A percentile compares a stretch with the other conserved stretches of the same genome.
These are phyloP conservation scores for Tetramitus jugosus DNA, from an alignment of 208 protist species.

Conservation along the genomic window DNA sequence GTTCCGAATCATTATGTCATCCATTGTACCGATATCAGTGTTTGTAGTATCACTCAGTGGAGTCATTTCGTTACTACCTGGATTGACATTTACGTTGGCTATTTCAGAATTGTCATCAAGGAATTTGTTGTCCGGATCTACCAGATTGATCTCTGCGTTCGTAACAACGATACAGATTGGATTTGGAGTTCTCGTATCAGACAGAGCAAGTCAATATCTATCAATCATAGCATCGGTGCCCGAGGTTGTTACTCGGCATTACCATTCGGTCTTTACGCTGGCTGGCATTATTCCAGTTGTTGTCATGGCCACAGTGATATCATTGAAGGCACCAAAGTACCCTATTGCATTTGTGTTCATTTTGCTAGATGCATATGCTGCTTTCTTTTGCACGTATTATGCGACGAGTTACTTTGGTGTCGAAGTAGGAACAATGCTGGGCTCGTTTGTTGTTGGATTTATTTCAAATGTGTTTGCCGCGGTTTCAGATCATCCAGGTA, in stretches of 20 bases:
- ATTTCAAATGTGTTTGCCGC: background rate
- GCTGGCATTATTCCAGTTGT: background rate
- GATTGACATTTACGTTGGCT: background rate
- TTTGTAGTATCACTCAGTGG: background rate
- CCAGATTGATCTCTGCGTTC: background rate
- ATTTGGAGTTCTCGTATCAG: conserved; percentile 3
- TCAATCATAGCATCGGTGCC: too few relatives aligned
- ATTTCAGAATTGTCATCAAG: background rate
- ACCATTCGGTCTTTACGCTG: background rate
- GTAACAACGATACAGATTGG: background rate
- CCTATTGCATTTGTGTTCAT: background rate
- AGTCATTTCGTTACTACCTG: background rate
- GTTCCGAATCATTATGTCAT: background rate
- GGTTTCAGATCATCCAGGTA: too few relatives aligned
- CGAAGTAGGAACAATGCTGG: background rate
- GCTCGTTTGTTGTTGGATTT: background rate
- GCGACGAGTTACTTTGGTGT: background rate
- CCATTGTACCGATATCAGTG: background rate
- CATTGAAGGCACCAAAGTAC: background rate
- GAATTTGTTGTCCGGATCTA: background rate
- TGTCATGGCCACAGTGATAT: background rate
- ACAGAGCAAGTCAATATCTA: background rate
- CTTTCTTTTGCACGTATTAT: background rate
- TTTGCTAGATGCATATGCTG: background rate
- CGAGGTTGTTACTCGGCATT: background rate